Percentiles rank a stretch among this genome's conserved stretches.
Conservation (phyloP, 2,329 filamentous ascomycete species). For the Byssothecium circinans region DNA sequence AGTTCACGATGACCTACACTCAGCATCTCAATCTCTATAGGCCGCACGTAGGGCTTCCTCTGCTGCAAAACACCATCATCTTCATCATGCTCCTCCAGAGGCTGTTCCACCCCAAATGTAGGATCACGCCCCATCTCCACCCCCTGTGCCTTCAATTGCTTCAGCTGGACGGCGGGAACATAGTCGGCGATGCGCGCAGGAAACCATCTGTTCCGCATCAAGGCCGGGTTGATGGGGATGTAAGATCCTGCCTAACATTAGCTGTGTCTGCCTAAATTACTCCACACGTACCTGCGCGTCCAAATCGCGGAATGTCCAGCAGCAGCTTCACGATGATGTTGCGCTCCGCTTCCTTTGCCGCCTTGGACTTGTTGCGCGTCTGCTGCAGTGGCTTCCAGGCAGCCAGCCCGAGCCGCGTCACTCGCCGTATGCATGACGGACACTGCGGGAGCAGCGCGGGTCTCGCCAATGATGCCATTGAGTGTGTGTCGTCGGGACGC, state of each 20-base stretch:
- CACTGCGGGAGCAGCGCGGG: conserved; percentile 43
- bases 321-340: conserved; percentile 55
- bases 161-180: conserved; percentile 49
- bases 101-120: conserved; percentile 43
- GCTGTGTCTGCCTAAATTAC: conserved; percentile 6
- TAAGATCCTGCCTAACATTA: conserved; percentile 51
- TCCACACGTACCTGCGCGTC: conserved; percentile 39
- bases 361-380: conserved; percentile 50
- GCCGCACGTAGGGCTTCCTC: conserved; percentile 35
- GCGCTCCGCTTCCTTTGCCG: conserved; percentile 45
- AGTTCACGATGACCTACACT: conserved; percentile 33
- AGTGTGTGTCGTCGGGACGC: conserved; percentile 18
- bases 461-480: conserved; percentile 39
- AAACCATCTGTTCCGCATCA: conserved; percentile 60
- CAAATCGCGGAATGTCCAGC: conserved; percentile 56
- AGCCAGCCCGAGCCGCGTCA: conserved; percentile 34
- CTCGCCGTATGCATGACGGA: conserved; percentile 40
- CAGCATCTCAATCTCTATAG: conserved; percentile 45
- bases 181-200: conserved; percentile 56
- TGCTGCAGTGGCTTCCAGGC: conserved; percentile 36
- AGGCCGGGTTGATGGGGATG: conserved; percentile 54
- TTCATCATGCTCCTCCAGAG: conserved; percentile 32
- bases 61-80: conserved; percentile 19
- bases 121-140: conserved; percentile 51
- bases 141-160: conserved; percentile 49